phyloP scores from a whole-genome alignment of 2,329 filamentous ascomycete genomes.

The Aspergillus latus region DNA sequence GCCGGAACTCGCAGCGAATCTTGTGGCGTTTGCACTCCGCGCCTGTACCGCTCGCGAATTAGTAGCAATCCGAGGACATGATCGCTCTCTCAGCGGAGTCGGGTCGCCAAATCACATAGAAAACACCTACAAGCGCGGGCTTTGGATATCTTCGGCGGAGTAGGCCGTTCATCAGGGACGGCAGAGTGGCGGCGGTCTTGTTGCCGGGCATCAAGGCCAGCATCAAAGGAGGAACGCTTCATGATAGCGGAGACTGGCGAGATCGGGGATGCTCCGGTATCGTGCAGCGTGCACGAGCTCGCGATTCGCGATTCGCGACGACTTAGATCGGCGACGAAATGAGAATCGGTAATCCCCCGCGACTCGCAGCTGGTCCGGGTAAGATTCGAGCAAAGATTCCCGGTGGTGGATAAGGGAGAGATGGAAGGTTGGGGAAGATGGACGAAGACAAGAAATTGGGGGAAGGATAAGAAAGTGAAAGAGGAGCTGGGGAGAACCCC shows the following conservation, averaged over 20 bases:
- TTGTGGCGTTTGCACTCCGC: conserved; percentile 56
- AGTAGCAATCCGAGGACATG: conserved; percentile 4
- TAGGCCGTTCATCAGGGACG: conserved; percentile 22
- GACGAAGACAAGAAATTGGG: background rate
- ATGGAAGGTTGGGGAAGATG: background rate
- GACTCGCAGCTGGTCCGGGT: background rate
- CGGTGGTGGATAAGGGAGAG: background rate
- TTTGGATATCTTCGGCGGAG: conserved; percentile 41
- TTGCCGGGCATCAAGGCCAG: conserved; percentile 31
- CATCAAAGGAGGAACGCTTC: conserved; percentile 40
- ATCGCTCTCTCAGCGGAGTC: background rate
- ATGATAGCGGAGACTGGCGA: conserved; percentile 19
- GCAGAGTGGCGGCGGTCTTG: conserved; percentile 26
- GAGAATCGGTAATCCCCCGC: conserved; percentile 6
- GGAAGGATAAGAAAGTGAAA: background rate
- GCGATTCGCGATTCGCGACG: conserved; percentile 12
- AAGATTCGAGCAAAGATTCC: background rate
- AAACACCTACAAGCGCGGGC: conserved; percentile 41
- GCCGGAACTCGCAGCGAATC: conserved; percentile 55
- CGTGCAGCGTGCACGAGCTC: conserved; percentile 20
- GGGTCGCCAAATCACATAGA: background rate
- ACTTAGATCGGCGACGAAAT: conserved; percentile 9
- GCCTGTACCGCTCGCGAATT: conserved; percentile 27
- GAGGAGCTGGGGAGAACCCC: conserved; percentile 1
- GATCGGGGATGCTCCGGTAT: conserved; percentile 29